Base-by-base conservation (phyloP, 768 basidiomycete genomes). In the Hydnum rufescens region DNA sequence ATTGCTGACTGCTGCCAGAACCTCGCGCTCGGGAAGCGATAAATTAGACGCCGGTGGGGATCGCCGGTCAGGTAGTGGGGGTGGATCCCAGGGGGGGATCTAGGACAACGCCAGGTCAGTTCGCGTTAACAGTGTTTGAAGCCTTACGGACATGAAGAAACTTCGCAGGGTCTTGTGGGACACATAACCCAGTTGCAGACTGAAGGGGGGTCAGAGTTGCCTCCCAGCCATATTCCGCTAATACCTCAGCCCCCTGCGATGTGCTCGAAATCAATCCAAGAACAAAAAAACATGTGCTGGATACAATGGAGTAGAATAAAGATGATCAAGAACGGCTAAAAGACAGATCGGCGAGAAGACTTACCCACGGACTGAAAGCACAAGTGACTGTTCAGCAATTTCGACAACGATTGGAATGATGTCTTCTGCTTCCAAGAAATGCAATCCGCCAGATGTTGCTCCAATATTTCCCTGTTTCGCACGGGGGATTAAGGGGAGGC, bases 281-380 rank as follows among this genome's bases (percentile, higher is more conserved):
- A 3, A 95, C 87, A 59, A 88, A 96, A 69, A 92, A 97, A 62
- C 90, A 93, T 2, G 95, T 97, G 16, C 93, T 96, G 58, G 0
- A 1, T 0, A 4, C 3, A 16, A 23, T 13, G 25, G 2, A n/a
- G 19, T 25, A 43, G 0, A 19, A 44, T 34, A 53, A 36, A n/a
- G 32, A 3, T 3, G 8, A 3, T 31, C 31, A 29, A 29, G 13
- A 2, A 32, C 25, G 0, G 6, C 4, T 29, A 23, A 47, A 5
- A 22, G 22, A 31, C n/a, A 29, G 4, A 6, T 36, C n/a, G 13
- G 3, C n/a, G 53, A 34, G 30, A 8, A n/a, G n/a, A 63, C 81
- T 58, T 61, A 95, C 93, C 93, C 95, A 71, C 88, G 71, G 28
- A 97, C 79, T 3, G 90, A 95, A 29, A 93, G 78, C 52, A 96